Base-by-base conservation (phyloP, 306 rosid species). In the Vigna nakashimae region DNA sequence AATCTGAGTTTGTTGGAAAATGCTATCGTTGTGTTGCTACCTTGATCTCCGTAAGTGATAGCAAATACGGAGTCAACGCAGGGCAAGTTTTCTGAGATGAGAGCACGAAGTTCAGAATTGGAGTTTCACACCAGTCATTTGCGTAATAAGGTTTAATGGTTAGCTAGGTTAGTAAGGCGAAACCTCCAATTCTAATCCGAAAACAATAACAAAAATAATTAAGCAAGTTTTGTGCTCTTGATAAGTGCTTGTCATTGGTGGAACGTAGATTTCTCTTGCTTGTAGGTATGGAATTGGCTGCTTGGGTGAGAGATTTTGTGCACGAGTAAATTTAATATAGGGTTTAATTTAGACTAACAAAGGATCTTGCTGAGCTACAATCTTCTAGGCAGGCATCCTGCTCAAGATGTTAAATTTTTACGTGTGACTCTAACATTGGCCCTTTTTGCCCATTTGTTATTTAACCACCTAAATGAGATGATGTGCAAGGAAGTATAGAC, bases 321-420 rank as follows among this genome's bases (percentile, higher is more conserved):
- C 38, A 48, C 18, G 16, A 10, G 13, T 43, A 7, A 45, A 6
- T 45, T 57, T 62, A 14, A n/a, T 9, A 14, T 24, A 28, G 45
- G 69, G 26, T 75, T 50, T 45, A 69, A 30, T 45, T 69, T 57
- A 55, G 57, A 73, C 20, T 7, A 30, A 26, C 64, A 58, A 26
- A 9, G 4, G 6, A 57, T 52, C 26, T 48, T 28, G 17, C 18
- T 11, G 28, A 51, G 67, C 13, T 24, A 40, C 43, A 1, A 51
- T 40, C 58, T 62, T 59, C 30, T 22, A 40, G 56, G 6, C 22
- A 8, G 65, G 43, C 32, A 51, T 57, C 45, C 3, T 60, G 46
- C 30, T 69, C 42, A 65, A 42, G 50, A 10, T 69, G 60, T 5
- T 16, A 34, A 45, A 12, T 15, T 7, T 73, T 42, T 15, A 14